Evolutionary conservation across 75 land plant genomes (phyloP), one percentile per base, ranked within the genome.

Genomic region (Pinus albicaulis): DNA sequence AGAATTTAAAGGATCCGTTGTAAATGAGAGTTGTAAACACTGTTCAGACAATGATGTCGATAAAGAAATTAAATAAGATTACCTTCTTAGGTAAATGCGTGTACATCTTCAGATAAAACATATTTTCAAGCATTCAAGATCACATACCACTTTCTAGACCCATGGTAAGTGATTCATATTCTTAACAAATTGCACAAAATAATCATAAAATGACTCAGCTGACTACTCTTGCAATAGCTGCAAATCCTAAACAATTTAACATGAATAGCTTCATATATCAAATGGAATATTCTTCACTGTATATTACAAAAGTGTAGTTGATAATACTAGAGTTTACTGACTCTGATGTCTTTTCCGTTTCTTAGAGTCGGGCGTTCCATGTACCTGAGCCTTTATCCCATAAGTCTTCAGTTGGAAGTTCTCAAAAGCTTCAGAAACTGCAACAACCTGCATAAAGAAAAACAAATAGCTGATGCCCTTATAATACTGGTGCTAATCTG

Each of bases 361-460:
- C 79, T 93, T 95, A 82, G 91, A 86, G 41, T 90, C 92, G 44
- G 99, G 99, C 28, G 99, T 96, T 23, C 85, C 85, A 80, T 91
- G 94, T 0, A 96, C 90, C 78, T 95, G 98, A 20, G 89, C 75
- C 72, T 88, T 92, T 74, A 77, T 78, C 0, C 95, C 95, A 76
- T 86, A 92, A 36, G 86, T 89, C 79, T 82, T 94, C 75, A 82
- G 65, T 72, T 97, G 99, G 57, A 89, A 91, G 59, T 92, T 90
- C 76, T 94, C 99, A 79, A 94, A 97, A 12, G 99, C 99, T 73
- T 92, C 90, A 7, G 93, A 89, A 28, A 94, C 84, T 22, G 90
- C 95, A 82, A 85, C 95, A n/a, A 92, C 95, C 99, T 97, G 41
- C 23, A 77, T 24, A 55, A 78, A 57, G 12, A 44, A 15, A 23